phyloP scores from a whole-genome alignment of 2,329 filamentous ascomycete species.

The Penicillium sp. region DNA sequence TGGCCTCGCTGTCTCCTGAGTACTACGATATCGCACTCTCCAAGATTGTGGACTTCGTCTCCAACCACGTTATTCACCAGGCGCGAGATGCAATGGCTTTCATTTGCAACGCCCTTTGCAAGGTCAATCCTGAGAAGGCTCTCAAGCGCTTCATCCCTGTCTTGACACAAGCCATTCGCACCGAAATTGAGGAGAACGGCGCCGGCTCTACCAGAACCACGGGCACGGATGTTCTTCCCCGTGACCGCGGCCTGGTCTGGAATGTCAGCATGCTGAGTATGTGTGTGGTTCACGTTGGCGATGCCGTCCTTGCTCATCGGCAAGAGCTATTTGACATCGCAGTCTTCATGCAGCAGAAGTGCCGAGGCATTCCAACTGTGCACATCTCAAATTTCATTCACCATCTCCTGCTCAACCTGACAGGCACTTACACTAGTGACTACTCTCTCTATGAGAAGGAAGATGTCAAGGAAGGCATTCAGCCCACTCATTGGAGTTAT shows the following conservation, averaged over 20 bases:
- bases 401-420: constrained; percentile 90
- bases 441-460: constrained; percentile 84
- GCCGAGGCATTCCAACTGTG: constrained; percentile 88
- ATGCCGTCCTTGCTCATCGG: constrained; percentile 85
- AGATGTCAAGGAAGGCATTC: constrained; percentile 70
- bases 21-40: constrained; percentile 90
- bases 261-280: constrained; percentile 96
- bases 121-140: constrained; percentile 91
- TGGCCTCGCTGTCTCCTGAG: constrained; percentile 88
- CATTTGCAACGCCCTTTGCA: constrained; percentile 94
- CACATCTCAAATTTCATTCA: constrained; percentile 98
- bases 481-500: constrained; percentile 81
- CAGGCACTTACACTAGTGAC: constrained; percentile 90
- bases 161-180: constrained; percentile 86
- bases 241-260: constrained; percentile 93
- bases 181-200: constrained; percentile 95
- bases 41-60: constrained; percentile 89
- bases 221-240: constrained; percentile 87
- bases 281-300: constrained; percentile 94
- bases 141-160: constrained; percentile 89
- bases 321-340: constrained; percentile 88
- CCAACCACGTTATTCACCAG: constrained; percentile 94
- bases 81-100: constrained; percentile 98
- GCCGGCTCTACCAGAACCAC: constrained; percentile 93
- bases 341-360: constrained; percentile 94